Base-by-base conservation (phyloP, 75 land plant species). In the Cupressus sempervirens region DNA sequence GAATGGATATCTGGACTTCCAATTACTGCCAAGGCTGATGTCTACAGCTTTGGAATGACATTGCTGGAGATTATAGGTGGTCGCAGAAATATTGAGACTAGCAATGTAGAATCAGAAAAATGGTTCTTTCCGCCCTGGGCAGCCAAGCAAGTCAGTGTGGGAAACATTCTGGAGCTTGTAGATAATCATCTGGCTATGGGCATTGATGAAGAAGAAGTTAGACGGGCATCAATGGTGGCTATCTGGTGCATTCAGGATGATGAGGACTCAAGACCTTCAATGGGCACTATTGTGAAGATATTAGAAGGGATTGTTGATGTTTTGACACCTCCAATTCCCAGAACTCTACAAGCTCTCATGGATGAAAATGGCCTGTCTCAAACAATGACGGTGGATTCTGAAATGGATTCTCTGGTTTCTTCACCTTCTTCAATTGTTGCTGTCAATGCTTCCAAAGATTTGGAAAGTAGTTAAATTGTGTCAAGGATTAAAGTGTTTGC, bases 41-140 rank as follows among this genome's bases (percentile, higher is more conserved):
- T 90, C 29, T 90, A 90, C 85, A 90, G 91, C 88, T 90, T 83
- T 84, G 91, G 91, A 13, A 86, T 90, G 83, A 91, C 90, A 41
- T 82, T 90, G 13, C 67, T 90, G 54, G 90, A 90, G 91, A 91
- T 90, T 5, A 86, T 90, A 18, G 90, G 88, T 10, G 86, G 90
- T 18, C 54, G 84, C 7, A 81, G 84, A 20, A 83, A 43, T 67
- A 67, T 88, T 46, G 89, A 82, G 53, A 54, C 52, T 7, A 56
- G 52, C 16, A 82, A 82, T 13, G 84, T 86, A 58, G 89, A 86
- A 50, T 77, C 84, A 1, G 67, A 72, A 20, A 45, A 41, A 18
- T 83, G 53, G 40, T 86, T 54, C 46, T 88, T 89, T 76, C 90
- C 88, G 2, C 73, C 84, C 34, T 84, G 75, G 83, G 90, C 84